Evolutionary conservation across 2,329 filamentous ascomycete genomes (phyloP), one percentile per base, ranked within the genome.

Genomic region (Penicillium sp.): DNA sequence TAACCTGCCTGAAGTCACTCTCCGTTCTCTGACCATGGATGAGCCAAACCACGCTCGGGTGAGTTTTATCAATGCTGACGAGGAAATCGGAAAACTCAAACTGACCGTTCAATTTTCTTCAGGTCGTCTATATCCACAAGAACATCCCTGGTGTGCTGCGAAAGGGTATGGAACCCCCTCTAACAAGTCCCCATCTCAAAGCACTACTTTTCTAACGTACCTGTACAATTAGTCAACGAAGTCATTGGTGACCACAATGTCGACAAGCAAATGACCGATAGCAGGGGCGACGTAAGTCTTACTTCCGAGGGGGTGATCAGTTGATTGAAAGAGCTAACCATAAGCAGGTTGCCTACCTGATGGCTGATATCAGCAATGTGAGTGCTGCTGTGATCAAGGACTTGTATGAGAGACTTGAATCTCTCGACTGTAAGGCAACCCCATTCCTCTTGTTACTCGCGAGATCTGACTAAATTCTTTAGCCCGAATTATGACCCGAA

Each of bases 181-280:
- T 20, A 14, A 12, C 6, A 12, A 40, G 18, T 12, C 37, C 12
- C 37, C 18, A 18, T 18, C 20, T 22, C 18, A 6, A 8, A 22
- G 5, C 37, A 20, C 4, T 5, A 45, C 4, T 15, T 27, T 45
- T 45, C 42, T 27, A 27, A 45, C 22, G 7, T 25, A 26, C 6
- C 18, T 45, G 14, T 45, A 18, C 14, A 26, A 18, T 26, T 12
- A 87, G 94, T 99, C 63, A 99, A 99, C 81, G 90, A 94, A 69
- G 91, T 97, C 59, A 83, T 99, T 46, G 90, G 89, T 42, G 87
- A 95, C 69, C 92, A 99, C 81, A 99, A 99, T 74, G 92, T 99
- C 66, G 93, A 97, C 79, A 97, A 97, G 82, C 94, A 99, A 78
- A 97, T 95, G 80, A 94, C 90, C 49, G 94, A 97, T 74, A 96